These are phyloP conservation scores for Pythium sp. DNA, from an alignment of 352 stramenopile species.

Conservation along the genomic window DNA sequence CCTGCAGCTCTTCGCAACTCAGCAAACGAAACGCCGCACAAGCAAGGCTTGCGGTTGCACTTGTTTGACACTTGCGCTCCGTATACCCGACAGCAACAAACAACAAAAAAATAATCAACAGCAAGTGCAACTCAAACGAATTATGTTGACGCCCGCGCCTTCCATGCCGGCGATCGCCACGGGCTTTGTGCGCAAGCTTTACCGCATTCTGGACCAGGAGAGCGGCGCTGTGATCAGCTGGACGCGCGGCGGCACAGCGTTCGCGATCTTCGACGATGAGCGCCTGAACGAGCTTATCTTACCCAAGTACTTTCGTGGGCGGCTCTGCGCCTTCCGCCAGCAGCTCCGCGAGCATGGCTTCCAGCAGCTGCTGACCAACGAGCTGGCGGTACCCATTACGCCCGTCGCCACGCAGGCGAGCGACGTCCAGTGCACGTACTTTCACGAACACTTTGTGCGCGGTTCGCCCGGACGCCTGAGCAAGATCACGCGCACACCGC, in stretches of 20 bases:
- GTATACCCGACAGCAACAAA: neutral
- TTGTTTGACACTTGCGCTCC: neutral
- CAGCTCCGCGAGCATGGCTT: conserved; percentile 74
- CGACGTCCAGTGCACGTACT: conserved; percentile 23
- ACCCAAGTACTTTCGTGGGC: conserved; percentile 64
- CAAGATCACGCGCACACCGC: conserved; percentile 35
- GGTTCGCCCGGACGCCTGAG: conserved; percentile 36
- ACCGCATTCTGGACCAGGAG: conserved; percentile 69
- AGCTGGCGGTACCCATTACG: conserved; percentile 2
- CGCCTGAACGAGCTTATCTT: conserved; percentile 47
- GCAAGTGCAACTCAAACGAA: neutral
- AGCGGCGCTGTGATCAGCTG: conserved; percentile 52
- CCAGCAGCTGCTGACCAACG: conserved; percentile 16
- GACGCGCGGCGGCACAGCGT: conserved; percentile 47
- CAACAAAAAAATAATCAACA: too few relatives aligned
- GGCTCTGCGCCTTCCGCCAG: conserved; percentile 61
- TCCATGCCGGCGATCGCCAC: conserved; percentile 47
- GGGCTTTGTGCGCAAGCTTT: conserved; percentile 73
- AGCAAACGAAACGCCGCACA: neutral
- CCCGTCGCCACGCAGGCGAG: conserved; percentile 1
- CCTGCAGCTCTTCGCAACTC: neutral
- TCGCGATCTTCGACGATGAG: conserved; percentile 50
- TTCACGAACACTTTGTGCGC: conserved; percentile 44
- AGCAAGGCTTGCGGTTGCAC: neutral
- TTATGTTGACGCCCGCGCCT: neutral